Conservation (phyloP, 768 basidiomycete species). For the Neoboletus brunneissimus region DNA sequence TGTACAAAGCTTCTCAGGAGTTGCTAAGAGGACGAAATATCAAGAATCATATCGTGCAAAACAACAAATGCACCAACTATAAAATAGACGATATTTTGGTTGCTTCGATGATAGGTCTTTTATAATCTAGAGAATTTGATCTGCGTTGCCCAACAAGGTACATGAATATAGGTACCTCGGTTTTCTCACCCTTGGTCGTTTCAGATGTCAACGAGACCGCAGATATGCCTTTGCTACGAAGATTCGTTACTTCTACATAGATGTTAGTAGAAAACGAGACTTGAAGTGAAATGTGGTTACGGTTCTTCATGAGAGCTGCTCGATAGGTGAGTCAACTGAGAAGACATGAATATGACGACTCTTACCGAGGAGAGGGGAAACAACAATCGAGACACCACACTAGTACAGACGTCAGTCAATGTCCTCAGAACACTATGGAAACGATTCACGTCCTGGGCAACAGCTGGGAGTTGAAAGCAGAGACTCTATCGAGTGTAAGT, state of each 20-base stretch:
- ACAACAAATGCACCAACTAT: too few relatives aligned
- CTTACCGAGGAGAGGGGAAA: too few relatives aligned
- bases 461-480: too few relatives aligned
- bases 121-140: conserved; percentile 39
- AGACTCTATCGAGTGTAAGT: too few relatives aligned
- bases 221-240: conserved; percentile 51
- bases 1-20: too few relatives aligned
- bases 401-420: too few relatives aligned
- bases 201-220: conserved; percentile 70
- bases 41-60: too few relatives aligned
- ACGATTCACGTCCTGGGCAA: too few relatives aligned
- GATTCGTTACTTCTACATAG: conserved; percentile 56
- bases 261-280: conserved; percentile 1
- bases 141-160: background rate
- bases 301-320: conserved; percentile 40
- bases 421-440: too few relatives aligned
- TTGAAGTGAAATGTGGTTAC: conserved; percentile 38
- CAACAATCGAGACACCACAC: too few relatives aligned
- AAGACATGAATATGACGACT: too few relatives aligned
- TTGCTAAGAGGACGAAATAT: too few relatives aligned
- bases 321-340: background rate
- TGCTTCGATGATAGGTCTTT: conserved; percentile 52
- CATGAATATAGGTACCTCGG: conserved; percentile 39
- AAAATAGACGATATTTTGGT: conserved; percentile 38
- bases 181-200: conserved; percentile 50